phyloP scores from a whole-genome alignment of 768 basidiomycete genomes.

The Pulveroboletus sp. region DNA sequence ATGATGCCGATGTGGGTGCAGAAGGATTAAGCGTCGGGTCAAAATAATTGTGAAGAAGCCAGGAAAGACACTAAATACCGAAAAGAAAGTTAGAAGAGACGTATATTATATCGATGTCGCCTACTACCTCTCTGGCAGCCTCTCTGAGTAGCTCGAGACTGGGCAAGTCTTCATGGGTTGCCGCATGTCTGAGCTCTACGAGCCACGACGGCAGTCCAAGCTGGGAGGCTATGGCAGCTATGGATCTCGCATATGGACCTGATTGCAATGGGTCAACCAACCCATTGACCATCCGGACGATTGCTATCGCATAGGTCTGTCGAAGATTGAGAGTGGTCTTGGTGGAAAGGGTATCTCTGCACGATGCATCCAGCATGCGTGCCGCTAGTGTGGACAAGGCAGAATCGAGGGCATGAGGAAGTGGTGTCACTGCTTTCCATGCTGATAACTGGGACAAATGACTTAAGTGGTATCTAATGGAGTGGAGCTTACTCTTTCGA shows the following conservation, averaged over 20 bases:
- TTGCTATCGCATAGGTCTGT: slow-evolving; percentile 73
- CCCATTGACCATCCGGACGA: slow-evolving; percentile 90
- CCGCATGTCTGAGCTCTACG: slow-evolving; percentile 90
- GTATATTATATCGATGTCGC: slow-evolving; percentile 1
- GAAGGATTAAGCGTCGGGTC: slow-evolving; percentile 65
- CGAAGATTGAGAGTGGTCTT: slow-evolving; percentile 50
- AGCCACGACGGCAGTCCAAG: slow-evolving; percentile 84
- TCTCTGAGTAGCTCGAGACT: slow-evolving; percentile 74
- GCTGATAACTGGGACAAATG: slow-evolving; percentile 56
- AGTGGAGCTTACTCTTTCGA: slow-evolving; percentile 53
- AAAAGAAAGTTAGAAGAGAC: slow-evolving; percentile 4
- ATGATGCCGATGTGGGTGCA: slow-evolving; percentile 29
- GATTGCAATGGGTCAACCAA: slow-evolving; percentile 92
- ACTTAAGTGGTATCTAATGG: slow-evolving; percentile 1
- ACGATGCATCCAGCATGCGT: slow-evolving; percentile 48
- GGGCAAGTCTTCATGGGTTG: slow-evolving; percentile 94
- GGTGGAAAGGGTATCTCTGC: slow-evolving; percentile 11
- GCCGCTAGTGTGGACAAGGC: slow-evolving; percentile 58
- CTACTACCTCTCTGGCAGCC: slow-evolving; percentile 62
- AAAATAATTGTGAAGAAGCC: slow-evolving; percentile 85
- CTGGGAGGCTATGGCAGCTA: slow-evolving; percentile 81
- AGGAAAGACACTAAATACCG: slow-evolving; percentile 60
- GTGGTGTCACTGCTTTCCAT: slow-evolving; percentile 66
- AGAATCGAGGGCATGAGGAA: slow-evolving; percentile 82
- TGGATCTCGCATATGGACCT: slow-evolving; percentile 85